Percentiles rank a stretch among this genome's conserved stretches.
phyloP scores from a whole-genome alignment of 192 early-diverging fungal genomes.

The Anaeromyces robustus region DNA sequence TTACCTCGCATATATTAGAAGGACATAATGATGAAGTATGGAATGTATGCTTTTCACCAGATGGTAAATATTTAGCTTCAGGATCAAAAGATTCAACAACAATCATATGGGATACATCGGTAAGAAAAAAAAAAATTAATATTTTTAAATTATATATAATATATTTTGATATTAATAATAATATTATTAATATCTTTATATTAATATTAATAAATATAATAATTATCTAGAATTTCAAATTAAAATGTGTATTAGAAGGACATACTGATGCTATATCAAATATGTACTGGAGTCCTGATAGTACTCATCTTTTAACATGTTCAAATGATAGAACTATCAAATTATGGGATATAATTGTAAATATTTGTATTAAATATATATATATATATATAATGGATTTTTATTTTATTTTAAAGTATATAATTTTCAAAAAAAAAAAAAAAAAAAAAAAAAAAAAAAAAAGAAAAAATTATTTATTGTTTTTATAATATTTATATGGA shows the following conservation, averaged over 20 bases:
- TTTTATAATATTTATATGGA: too few relatives aligned
- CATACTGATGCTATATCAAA: slow-evolving; percentile 62
- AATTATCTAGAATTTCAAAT: slow-evolving; percentile 24
- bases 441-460: too few relatives aligned
- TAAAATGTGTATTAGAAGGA: slow-evolving; percentile 19
- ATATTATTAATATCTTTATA: too few relatives aligned
- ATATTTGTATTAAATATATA: background rate
- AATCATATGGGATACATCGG: slow-evolving; percentile 56
- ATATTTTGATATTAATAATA: too few relatives aligned
- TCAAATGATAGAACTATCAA: slow-evolving; percentile 65
- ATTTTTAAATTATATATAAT: too few relatives aligned
- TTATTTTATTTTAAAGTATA: too few relatives aligned
- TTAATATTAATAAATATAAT: slow-evolving; percentile 13
- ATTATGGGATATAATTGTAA: slow-evolving; percentile 64
- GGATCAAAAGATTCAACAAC: slow-evolving; percentile 74
- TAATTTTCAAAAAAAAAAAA: too few relatives aligned
- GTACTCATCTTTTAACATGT: slow-evolving; percentile 53
- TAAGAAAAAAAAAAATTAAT: background rate
- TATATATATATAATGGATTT: background rate
- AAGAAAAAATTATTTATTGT: too few relatives aligned
- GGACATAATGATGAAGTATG: slow-evolving; percentile 10
- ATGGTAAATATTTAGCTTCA: slow-evolving; percentile 77
- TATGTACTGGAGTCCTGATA: slow-evolving; percentile 84
- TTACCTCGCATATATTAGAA: slow-evolving; percentile 37
- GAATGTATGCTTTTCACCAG: slow-evolving; percentile 82